Base-by-base conservation (phyloP, 23 red algal genomes). In the Agarophyton chilense region DNA sequence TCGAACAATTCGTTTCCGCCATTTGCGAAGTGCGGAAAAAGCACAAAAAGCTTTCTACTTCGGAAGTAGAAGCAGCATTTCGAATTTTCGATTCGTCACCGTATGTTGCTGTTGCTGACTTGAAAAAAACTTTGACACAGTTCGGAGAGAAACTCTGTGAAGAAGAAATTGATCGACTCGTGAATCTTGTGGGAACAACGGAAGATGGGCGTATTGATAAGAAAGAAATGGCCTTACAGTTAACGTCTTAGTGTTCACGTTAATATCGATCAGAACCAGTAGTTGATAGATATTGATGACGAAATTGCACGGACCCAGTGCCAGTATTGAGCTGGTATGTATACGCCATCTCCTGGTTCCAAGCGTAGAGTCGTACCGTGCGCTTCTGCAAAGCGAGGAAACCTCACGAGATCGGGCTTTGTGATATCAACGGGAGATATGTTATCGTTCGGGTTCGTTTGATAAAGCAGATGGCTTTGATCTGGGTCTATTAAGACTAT, bases 321-420 rank as follows among this genome's bases (percentile, higher is more conserved):
- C 94, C 94, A 96, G 52, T 87, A 80, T 35, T 80, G 86, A 53
- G 94, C 81, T 29, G 94, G 94, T 50, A 96, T 96, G 63, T 96
- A 90, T 31, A 96, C 82, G 21, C 82, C 77, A 53, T 96, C 94
- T 31, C 94, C 86, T 51, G 80, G 80, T 14, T 64, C 38, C 40
- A 93, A 81, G 5, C 43, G 32, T 36, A 71, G 39, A 22, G 79
- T 47, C 72, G 46, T 61, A 22, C 40, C 26, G 1, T 35, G 71
- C 4, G 47, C 57, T 31, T 68, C 55, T 4, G 38, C 16, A 55
- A 83, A 82, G 24, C 31, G 28, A 39, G 94, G 94, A 73, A 74
- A 83, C 11, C 18, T 61, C 12, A 28, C 29, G 29, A 86, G 51
- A 57, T 93, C 90, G 29, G 88, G 88, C 13, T 68, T 57, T 22